phyloP scores from a whole-genome alignment of 345 rosid genomes.

The Citrus inodora region DNA sequence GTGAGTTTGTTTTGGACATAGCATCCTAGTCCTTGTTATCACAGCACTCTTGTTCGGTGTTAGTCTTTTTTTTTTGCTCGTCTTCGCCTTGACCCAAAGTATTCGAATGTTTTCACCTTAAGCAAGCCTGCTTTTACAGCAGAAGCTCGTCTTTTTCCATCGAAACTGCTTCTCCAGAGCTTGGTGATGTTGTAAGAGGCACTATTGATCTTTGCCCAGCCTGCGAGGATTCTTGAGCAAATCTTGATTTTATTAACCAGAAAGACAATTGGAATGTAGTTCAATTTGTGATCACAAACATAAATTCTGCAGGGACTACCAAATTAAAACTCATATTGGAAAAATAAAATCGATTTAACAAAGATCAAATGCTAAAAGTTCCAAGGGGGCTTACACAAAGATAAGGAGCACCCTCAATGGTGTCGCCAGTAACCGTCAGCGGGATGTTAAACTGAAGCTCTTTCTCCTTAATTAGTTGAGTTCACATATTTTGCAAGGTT shows the following conservation, averaged over 20 bases:
- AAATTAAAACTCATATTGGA: not conserved
- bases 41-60: constrained; percentile 27
- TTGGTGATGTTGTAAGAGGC: constrained; percentile 29
- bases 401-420: constrained; percentile 18
- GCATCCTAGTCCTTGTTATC: constrained; percentile 28
- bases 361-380: not conserved
- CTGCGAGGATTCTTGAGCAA: constrained; percentile 24
- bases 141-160: constrained; percentile 34
- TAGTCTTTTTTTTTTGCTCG: constrained; percentile 30
- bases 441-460: constrained; percentile 63
- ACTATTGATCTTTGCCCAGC: constrained; percentile 25
- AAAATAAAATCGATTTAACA: not conserved
- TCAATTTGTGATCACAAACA: not conserved
- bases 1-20: constrained; percentile 43
- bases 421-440: constrained; percentile 30
- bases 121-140: constrained; percentile 47
- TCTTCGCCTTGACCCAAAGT: constrained; percentile 32
- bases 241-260: constrained; percentile 27
- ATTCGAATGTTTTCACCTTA: constrained; percentile 43
- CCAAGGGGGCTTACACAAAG: constrained; percentile 25
- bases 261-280: constrained; percentile 40
- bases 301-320: not conserved
- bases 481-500: constrained; percentile 67
- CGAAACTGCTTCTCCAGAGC: constrained; percentile 21
- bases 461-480: constrained; percentile 39